These are phyloP conservation scores for Corymbia citriodora DNA, from an alignment of 441 rosid genomes.

Conservation along the genomic window DNA sequence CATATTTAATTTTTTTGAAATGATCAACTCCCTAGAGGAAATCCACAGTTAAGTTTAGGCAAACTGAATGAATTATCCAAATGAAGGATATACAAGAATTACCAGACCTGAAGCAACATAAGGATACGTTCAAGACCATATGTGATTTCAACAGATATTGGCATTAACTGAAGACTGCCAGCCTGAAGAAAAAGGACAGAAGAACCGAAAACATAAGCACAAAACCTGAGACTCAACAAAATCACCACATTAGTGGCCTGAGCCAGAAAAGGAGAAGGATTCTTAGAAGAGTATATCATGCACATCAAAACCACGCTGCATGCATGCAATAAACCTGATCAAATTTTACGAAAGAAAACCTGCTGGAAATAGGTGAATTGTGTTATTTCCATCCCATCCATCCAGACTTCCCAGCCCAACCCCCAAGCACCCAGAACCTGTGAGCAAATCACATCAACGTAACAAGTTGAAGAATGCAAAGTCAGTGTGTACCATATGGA, in stretches of 20 bases:
- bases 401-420: slow-evolving; percentile 99
- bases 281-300: background rate
- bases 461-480: background rate
- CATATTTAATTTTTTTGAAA: slow-evolving; percentile 89
- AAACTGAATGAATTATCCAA: slow-evolving; percentile 9
- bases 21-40: slow-evolving; percentile 85
- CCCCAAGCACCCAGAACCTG: slow-evolving; percentile 99
- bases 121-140: slow-evolving; percentile 98
- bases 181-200: slow-evolving; percentile 39
- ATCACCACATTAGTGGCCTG: background rate
- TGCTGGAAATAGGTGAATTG: slow-evolving; percentile 99
- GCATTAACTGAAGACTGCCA: slow-evolving; percentile 90
- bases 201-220: slow-evolving; percentile 3
- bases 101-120: slow-evolving; percentile 87
- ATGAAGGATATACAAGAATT: slow-evolving; percentile 3
- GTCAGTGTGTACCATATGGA: background rate
- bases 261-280: background rate
- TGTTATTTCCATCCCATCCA: slow-evolving; percentile 99
- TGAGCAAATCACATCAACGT: slow-evolving; percentile 13
- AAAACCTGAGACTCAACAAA: background rate
- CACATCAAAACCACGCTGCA: background rate
- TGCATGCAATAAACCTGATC: background rate
- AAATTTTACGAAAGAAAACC: slow-evolving; percentile 31
- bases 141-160: slow-evolving; percentile 95
- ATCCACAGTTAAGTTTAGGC: slow-evolving; percentile 20